Evolutionary conservation across 371 early-diverging fungal genomes (phyloP).

Genomic region (Aphelidium insulamus): DNA sequence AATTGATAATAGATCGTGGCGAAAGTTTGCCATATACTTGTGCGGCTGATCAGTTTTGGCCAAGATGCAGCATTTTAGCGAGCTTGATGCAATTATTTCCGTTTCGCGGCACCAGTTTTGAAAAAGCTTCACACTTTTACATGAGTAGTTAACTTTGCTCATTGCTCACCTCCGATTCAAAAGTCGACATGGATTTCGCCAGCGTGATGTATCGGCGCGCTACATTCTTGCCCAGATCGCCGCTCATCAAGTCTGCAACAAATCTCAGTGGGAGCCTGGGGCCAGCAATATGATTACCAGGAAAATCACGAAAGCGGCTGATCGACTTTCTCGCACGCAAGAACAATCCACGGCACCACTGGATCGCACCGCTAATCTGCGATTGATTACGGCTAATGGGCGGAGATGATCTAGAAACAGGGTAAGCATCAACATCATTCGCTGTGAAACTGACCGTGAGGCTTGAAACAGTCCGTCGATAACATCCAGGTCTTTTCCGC

Average conservation of each 20-base stretch:
- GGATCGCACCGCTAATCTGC: slow-evolving; percentile 23
- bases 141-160: no score
- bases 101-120: slow-evolving; percentile 22
- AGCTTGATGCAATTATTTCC: slow-evolving; percentile 19
- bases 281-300: no score
- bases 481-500: slow-evolving; percentile 25
- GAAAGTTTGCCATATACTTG: slow-evolving; percentile 19
- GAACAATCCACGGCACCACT: slow-evolving; percentile 25
- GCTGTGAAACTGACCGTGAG: slow-evolving; percentile 3
- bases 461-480: slow-evolving; percentile 26
- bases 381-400: slow-evolving; percentile 28
- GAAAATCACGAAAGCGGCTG: slow-evolving; percentile 26
- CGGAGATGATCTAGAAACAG: slow-evolving; percentile 14
- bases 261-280: no score
- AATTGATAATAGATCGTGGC: slow-evolving; percentile 21
- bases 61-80: slow-evolving; percentile 22
- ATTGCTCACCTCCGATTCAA: no score
- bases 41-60: slow-evolving; percentile 4
- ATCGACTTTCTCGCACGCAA: slow-evolving; percentile 30
- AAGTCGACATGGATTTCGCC: no score
- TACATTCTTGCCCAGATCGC: no score
- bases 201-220: no score
- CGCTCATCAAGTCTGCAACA: no score
- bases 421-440: no score
- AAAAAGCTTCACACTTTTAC: no score